Conservation (phyloP, 78 protist genomes). For the Corallochytrium limacisporum region DNA sequence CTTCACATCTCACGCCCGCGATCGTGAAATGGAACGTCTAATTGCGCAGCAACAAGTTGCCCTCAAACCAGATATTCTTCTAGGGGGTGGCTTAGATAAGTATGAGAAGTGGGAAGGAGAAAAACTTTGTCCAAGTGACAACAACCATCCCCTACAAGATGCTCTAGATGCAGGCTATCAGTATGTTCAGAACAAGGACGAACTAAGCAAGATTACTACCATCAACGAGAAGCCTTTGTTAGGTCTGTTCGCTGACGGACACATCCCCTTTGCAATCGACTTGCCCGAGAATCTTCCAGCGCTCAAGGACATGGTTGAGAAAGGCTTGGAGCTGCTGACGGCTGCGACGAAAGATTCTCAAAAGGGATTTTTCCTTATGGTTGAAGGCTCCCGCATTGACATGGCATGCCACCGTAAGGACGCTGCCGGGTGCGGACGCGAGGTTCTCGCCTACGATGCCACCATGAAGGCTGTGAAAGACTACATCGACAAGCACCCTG, state of each 20-base stretch:
- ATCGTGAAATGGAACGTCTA: not conserved
- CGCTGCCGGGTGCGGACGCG: not conserved
- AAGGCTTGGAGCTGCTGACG: not conserved
- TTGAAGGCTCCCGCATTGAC: not conserved
- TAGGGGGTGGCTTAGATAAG: too few relatives aligned
- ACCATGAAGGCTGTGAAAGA: too few relatives aligned
- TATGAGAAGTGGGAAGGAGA: too few relatives aligned
- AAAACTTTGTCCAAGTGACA: too few relatives aligned
- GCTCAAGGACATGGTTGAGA: not conserved
- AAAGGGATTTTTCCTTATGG: not conserved
- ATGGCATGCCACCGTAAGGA: too few relatives aligned
- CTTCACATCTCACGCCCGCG: not conserved
- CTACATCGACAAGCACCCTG: not conserved
- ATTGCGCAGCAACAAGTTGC: conserved; percentile 17
- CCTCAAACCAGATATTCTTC: not conserved
- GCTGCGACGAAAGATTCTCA: not conserved
- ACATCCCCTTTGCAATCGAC: not conserved
- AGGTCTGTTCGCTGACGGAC: not conserved
- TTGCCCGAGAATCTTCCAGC: not conserved
- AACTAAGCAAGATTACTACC: too few relatives aligned
- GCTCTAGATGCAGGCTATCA: too few relatives aligned
- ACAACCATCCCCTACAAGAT: too few relatives aligned
- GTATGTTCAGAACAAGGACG: too few relatives aligned
- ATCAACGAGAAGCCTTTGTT: too few relatives aligned
- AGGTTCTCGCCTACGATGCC: not conserved